phyloP scores from a whole-genome alignment of 176 grass and related monocot species.

The Coix lacrymajobi region DNA sequence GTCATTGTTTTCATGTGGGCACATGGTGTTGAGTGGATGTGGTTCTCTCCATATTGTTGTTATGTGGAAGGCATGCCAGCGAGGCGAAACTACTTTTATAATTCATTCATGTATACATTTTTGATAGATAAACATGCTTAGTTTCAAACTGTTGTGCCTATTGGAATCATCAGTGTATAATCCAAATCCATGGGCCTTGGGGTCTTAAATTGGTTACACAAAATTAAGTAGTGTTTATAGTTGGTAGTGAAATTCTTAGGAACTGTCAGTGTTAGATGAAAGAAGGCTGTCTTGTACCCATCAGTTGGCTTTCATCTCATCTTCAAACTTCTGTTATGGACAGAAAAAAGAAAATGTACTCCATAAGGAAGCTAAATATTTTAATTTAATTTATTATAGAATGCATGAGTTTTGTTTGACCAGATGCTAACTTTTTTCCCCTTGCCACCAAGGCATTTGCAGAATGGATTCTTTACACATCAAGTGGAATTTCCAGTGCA shows the following conservation, averaged over 20 bases:
- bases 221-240: neutral
- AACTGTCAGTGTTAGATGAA: neutral
- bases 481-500: constrained; percentile 90
- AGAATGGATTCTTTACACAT: constrained; percentile 95
- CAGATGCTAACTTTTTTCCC: constrained; percentile 23
- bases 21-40: neutral
- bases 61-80: neutral
- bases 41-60: neutral
- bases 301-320: neutral
- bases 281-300: neutral
- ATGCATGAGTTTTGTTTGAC: neutral
- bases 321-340: neutral
- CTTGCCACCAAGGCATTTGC: constrained; percentile 64
- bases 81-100: neutral
- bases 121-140: constrained; percentile 13
- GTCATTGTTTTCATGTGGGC: neutral
- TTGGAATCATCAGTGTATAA: neutral
- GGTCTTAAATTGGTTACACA: neutral
- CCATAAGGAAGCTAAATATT: neutral
- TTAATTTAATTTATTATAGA: neutral
- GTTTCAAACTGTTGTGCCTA: neutral
- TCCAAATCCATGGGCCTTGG: neutral
- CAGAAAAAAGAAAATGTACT: neutral
- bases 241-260: constrained; percentile 9
- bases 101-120: neutral